Evolutionary conservation across 345 rosid species (phyloP).

Genomic region (Pelargonium nanum): DNA sequence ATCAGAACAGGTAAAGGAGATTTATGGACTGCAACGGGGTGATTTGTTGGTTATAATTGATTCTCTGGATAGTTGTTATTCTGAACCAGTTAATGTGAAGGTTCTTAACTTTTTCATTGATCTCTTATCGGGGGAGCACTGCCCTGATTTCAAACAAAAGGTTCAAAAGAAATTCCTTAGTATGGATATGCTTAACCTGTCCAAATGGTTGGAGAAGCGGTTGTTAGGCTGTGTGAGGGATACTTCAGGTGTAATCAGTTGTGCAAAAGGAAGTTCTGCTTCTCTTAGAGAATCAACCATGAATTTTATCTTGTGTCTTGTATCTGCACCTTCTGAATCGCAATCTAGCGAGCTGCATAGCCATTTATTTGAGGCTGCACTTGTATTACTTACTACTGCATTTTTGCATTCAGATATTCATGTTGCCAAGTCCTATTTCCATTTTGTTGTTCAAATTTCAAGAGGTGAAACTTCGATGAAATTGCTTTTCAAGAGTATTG

Average conservation of each 20-base stretch:
- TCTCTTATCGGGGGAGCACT: constrained; percentile 56
- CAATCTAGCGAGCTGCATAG: constrained; percentile 38
- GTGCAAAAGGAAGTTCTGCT: constrained; percentile 51
- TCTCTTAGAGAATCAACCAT: constrained; percentile 72
- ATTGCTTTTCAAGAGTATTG: constrained; percentile 56
- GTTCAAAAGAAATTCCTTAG: constrained; percentile 45
- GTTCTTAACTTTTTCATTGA: constrained; percentile 80
- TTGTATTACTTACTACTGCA: constrained; percentile 64
- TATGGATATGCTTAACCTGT: constrained; percentile 56
- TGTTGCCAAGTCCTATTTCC: constrained; percentile 64
- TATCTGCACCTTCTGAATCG: constrained; percentile 37
- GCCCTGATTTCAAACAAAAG: constrained; percentile 49
- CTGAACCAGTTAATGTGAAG: constrained; percentile 62
- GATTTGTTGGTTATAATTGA: constrained; percentile 68
- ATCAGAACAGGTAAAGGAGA: constrained; percentile 33
- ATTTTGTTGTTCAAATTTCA: constrained; percentile 66
- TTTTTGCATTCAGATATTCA: constrained; percentile 72
- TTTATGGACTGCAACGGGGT: constrained; percentile 40
- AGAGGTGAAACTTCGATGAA: constrained; percentile 53
- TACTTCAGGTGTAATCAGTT: constrained; percentile 31
- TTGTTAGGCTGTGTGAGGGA: constrained; percentile 61
- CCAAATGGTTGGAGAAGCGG: constrained; percentile 83
- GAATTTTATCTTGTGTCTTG: constrained; percentile 58
- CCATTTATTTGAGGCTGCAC: constrained; percentile 80
- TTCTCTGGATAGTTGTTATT: constrained; percentile 54